These are phyloP conservation scores for Ramaria sp. DNA, from an alignment of 768 basidiomycete species.

Conservation along the genomic window DNA sequence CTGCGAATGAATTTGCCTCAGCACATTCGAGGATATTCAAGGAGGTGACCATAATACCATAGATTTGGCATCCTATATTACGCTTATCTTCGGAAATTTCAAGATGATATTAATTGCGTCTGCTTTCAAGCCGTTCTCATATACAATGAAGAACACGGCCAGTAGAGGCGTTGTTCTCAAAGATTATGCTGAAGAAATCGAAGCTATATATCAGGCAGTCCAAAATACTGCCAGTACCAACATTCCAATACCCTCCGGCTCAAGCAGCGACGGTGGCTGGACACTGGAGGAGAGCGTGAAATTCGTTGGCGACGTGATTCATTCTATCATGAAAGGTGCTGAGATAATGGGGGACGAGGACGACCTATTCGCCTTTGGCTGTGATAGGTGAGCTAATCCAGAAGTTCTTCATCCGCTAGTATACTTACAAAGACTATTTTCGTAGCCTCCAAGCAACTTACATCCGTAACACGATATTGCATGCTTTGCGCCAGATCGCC, in stretches of 20 bases:
- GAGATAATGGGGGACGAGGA: background rate
- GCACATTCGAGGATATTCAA: constrained; percentile 21
- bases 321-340: background rate
- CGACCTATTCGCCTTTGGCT: background rate
- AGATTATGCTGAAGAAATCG: constrained; percentile 35
- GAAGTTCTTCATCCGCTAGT: too few relatives aligned
- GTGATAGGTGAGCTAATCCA: background rate
- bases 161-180: constrained; percentile 28
- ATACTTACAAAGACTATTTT: background rate
- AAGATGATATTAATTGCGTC: constrained; percentile 38
- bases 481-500: constrained; percentile 18
- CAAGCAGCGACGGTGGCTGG: background rate
- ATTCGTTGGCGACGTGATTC: background rate
- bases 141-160: constrained; percentile 37
- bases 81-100: background rate
- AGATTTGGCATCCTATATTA: background rate
- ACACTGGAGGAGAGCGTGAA: background rate
- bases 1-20: constrained; percentile 17
- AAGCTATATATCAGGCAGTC: constrained; percentile 25
- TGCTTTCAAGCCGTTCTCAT: constrained; percentile 31
- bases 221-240: background rate
- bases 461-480: constrained; percentile 29
- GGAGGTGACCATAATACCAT: constrained; percentile 13
- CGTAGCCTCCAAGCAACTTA: constrained; percentile 31
- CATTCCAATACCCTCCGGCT: background rate